These are phyloP conservation scores for Melanogaster broomeanus DNA, from an alignment of 768 basidiomycete genomes.

Conservation along the genomic window DNA sequence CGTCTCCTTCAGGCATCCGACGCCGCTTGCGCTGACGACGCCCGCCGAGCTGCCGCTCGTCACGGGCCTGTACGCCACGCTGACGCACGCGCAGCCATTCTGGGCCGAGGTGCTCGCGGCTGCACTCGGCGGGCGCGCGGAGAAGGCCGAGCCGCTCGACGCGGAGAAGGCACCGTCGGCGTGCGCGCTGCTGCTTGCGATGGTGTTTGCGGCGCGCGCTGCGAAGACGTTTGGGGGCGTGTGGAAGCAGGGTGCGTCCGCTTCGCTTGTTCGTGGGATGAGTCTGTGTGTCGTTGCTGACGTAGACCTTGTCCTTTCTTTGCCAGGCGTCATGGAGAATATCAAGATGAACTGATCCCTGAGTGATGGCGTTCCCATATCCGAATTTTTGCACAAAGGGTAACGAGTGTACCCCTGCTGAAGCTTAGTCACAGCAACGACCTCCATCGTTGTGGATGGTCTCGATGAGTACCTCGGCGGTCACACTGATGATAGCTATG, in stretches of 20 bases:
- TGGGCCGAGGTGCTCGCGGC: conserved; percentile 63
- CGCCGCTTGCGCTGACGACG: conserved; percentile 64
- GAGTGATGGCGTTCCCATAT: no score
- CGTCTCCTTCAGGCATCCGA: conserved; percentile 75
- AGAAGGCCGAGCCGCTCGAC: conserved; percentile 50
- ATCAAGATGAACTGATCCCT: conserved; percentile 33
- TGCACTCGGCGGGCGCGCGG: conserved; percentile 43
- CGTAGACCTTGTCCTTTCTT: not conserved
- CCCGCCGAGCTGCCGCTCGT: conserved; percentile 79
- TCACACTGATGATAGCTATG: conserved; percentile 3
- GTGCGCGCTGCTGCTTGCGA: conserved; percentile 66
- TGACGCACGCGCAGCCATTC: conserved; percentile 87
- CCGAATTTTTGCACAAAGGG: no score
- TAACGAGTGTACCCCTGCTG: no score
- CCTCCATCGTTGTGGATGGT: not conserved
- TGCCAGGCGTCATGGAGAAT: conserved; percentile 19
- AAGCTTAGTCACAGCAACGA: no score
- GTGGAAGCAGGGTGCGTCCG: conserved; percentile 16
- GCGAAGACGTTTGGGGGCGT: conserved; percentile 57
- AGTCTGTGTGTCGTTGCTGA: not conserved
- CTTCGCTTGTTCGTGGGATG: not conserved
- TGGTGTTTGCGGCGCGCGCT: conserved; percentile 63
- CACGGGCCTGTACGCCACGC: conserved; percentile 76
- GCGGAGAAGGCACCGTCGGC: conserved; percentile 67
- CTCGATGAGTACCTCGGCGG: not conserved